These are phyloP conservation scores for Spizellomyces punctatus DNA, from an alignment of 192 early-diverging fungal species.

Conservation along the genomic window DNA sequence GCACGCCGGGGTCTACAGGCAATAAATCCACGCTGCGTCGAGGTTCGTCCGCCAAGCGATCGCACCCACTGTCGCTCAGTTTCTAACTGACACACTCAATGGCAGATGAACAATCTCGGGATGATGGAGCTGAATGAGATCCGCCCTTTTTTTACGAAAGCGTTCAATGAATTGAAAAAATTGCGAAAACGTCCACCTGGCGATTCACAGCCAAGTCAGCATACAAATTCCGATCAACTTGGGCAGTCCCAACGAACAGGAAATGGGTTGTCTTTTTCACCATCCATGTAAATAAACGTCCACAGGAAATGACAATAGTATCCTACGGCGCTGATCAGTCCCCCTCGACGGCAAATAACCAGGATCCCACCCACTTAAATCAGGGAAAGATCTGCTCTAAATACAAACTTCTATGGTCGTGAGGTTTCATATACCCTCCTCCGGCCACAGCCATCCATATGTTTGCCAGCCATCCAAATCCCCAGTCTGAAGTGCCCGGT, in stretches of 20 bases:
- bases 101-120: constrained; percentile 76
- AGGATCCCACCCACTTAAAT: no score
- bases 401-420: no score
- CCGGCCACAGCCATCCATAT: constrained; percentile 75
- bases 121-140: constrained; percentile 91
- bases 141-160: constrained; percentile 82
- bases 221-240: no score
- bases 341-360: no score
- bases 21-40: constrained; percentile 69
- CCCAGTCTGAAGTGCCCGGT: constrained; percentile 69
- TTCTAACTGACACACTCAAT: neutral
- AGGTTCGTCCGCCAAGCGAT: constrained; percentile 47
- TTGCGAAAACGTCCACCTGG: no score
- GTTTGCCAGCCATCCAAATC: constrained; percentile 57
- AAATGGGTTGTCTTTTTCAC: no score
- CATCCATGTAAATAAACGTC: no score
- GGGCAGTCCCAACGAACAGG: no score
- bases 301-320: no score
- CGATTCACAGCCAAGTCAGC: no score
- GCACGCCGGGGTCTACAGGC: constrained; percentile 67
- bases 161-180: constrained; percentile 68
- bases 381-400: no score
- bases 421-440: constrained; percentile 52
- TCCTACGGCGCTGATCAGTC: no score
- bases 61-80: neutral